Evolutionary conservation across 495 filamentous ascomycete genomes (phyloP), one percentile per base, ranked within the genome.

Genomic region (Collariella sp.): DNA sequence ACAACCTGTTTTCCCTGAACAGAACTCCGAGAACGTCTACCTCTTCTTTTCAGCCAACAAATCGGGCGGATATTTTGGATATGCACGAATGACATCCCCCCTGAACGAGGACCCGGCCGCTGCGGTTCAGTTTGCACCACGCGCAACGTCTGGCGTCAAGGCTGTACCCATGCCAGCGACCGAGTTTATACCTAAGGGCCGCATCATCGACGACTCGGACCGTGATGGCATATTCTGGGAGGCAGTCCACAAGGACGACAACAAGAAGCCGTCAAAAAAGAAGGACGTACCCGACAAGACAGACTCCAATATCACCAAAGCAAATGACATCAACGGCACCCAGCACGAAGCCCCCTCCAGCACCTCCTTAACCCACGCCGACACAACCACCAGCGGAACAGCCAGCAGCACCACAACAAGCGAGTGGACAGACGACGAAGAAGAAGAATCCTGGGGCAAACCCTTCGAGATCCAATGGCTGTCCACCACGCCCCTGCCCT

Each of bases 151-250:
- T 85, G 16, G 86, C 87, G 20, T n/a, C n/a, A 83, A 82, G 62
- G 82, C 84, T 2, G 93, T 88, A 20, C 79, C 83, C 0, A 96
- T 90, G 1, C 79, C 81, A 45, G 85, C 87, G 12, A 96, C 90
- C 10, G 80, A 86, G 33, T 85, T 76, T 34, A 89, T 88, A 3
- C 91, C 89, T 18, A 85, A 77, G 60, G 93, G 93, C 34, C 82
- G 86, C 41, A 91, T 98, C 61, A 91, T 98, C 51, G 88, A 95
- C 64, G 93, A 98, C 66, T 86, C 89, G 22, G 88, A 85, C 1
- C 83, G 93, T 19, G 93, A 90, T 0, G 95, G 91, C 9, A 95
- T 96, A 49, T 98, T 98, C 61, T 98, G 93, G 93, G 93, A 98
- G 65, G 87, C 87, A 5, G 86, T 91, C 52, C n/a, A n/a, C n/a